A percentile compares a stretch with the other conserved stretches of the same genome.
Evolutionary conservation across 345 rosid genomes (phyloP).

Genomic region (Moricandia arvensis): DNA sequence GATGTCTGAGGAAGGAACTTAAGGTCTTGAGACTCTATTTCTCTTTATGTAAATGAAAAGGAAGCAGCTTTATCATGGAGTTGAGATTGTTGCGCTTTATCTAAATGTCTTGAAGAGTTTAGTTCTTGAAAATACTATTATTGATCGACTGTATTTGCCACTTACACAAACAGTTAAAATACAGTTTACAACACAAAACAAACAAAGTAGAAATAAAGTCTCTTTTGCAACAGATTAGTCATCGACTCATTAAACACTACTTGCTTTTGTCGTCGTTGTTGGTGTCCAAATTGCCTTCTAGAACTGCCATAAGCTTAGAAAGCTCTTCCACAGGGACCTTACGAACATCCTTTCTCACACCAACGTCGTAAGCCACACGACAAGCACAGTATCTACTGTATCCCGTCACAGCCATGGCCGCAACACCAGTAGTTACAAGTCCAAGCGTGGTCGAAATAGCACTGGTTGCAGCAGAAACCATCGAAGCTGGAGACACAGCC

Average conservation of each 20-base stretch:
- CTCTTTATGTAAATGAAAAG: background rate
- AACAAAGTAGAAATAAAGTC: background rate
- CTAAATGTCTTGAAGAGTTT: constrained; percentile 16
- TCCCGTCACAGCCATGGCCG: constrained; percentile 50
- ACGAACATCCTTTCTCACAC: constrained; percentile 57
- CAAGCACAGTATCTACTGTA: constrained; percentile 25
- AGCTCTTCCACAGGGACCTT: constrained; percentile 37
- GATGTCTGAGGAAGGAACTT: background rate
- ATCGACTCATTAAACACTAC: background rate
- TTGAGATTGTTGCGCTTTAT: too few relatives aligned
- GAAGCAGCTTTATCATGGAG: background rate
- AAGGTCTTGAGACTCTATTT: background rate
- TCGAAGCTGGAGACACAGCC: background rate
- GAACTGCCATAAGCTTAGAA: background rate
- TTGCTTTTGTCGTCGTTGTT: background rate
- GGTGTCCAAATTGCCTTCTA: background rate
- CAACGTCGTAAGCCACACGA: constrained; percentile 57
- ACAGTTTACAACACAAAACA: constrained; percentile 16
- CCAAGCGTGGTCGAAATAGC: constrained; percentile 48
- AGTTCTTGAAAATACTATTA: background rate
- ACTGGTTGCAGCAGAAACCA: constrained; percentile 6
- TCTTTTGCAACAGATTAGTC: background rate
- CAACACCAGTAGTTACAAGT: constrained; percentile 50
- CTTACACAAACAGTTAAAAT: background rate
- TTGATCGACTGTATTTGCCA: background rate